These are phyloP conservation scores for Fraxinus velutina DNA, from an alignment of 305 asterid species.

Conservation along the genomic window DNA sequence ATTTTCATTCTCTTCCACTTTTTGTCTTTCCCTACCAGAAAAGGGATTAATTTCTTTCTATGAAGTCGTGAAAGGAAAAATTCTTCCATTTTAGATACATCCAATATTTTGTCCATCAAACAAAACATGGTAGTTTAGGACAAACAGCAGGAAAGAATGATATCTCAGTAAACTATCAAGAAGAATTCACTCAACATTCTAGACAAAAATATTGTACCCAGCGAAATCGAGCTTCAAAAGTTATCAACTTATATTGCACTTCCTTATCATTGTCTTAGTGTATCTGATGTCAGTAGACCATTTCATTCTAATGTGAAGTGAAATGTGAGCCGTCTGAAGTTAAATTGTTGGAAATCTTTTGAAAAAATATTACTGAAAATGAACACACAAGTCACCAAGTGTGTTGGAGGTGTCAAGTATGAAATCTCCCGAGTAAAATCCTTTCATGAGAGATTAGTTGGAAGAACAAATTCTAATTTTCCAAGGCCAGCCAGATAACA, in stretches of 20 bases:
- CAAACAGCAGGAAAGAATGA: not conserved
- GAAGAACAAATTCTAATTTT: not conserved
- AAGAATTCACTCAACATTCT: not conserved
- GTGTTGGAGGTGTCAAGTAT: not conserved
- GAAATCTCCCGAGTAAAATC: not conserved
- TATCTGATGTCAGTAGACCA: not conserved
- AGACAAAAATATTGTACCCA: not conserved
- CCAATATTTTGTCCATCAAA: not conserved
- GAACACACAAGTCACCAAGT: not conserved
- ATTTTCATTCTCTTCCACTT: not conserved
- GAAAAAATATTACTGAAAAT: not conserved
- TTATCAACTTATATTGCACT: not conserved
- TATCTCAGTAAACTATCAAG: not conserved
- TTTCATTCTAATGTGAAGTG: not conserved
- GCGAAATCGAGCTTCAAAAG: not conserved
- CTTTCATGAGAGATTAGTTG: not conserved
- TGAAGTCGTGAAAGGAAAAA: not conserved
- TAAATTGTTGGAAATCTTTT: not conserved
- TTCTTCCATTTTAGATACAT: not conserved
- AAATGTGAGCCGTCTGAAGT: not conserved
- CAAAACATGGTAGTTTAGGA: not conserved
- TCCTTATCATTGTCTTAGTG: not conserved
- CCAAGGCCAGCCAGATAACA: not conserved
- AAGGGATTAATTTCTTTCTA: not conserved
- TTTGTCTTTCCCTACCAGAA: not conserved